These are phyloP conservation scores for Cladosporium sphaerospermum DNA, from an alignment of 2,329 filamentous ascomycete genomes.

Conservation along the genomic window DNA sequence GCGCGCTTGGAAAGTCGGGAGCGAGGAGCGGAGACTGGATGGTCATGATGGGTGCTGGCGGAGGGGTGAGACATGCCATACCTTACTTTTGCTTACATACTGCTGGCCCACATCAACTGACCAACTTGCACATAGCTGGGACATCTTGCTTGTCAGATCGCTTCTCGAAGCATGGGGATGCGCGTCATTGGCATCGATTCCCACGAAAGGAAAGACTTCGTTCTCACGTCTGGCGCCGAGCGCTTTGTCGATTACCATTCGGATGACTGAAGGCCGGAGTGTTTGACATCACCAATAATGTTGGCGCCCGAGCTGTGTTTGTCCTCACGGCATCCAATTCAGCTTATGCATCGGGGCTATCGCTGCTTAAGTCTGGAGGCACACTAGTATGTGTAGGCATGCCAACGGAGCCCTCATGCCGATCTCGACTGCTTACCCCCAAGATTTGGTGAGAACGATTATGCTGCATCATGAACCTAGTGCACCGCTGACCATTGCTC, in stretches of 20 bases:
- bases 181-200: conserved; percentile 61
- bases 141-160: conserved; percentile 56
- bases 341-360: conserved; percentile 38
- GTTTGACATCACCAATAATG: conserved; percentile 46
- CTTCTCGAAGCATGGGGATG: conserved; percentile 52
- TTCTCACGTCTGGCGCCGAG: conserved; percentile 56
- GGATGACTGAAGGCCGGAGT: conserved; percentile 47
- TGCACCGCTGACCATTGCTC: no score
- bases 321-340: conserved; percentile 46
- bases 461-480: no score
- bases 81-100: background rate
- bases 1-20: conserved; percentile 55
- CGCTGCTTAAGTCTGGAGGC: conserved; percentile 41
- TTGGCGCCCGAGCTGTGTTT: conserved; percentile 56
- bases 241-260: conserved; percentile 59
- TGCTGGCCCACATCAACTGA: background rate
- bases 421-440: conserved; percentile 36
- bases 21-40: conserved; percentile 56
- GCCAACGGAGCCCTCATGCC: conserved; percentile 40
- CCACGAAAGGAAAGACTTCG: conserved; percentile 56
- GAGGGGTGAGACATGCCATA: conserved; percentile 14
- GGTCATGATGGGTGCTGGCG: conserved; percentile 41
- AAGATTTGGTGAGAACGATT: conserved; percentile 24
- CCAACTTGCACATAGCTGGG: conserved; percentile 30
- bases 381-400: conserved; percentile 42